Conservation (phyloP, 306 rosid species). For the Oxytropis ochrocephala region DNA sequence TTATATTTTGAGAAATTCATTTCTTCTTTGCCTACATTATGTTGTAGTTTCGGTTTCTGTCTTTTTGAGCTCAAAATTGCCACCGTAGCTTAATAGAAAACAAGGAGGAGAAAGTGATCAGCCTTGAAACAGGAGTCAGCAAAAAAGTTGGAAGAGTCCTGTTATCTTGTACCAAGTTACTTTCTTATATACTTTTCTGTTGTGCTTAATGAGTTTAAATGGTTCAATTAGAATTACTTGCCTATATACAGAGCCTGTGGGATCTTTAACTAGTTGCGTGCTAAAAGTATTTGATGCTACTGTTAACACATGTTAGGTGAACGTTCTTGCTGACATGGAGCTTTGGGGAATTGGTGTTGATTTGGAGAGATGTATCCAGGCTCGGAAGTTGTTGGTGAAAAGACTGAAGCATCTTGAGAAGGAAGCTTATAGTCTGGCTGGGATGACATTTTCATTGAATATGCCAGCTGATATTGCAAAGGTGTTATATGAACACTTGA, state of each 20-base stretch:
- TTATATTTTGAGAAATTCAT: not conserved
- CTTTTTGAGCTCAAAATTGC: not conserved
- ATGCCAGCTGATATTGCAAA: slow-evolving; percentile 89
- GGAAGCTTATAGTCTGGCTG: slow-evolving; percentile 86
- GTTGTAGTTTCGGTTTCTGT: not conserved
- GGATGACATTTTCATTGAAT: slow-evolving; percentile 67
- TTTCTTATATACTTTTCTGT: not conserved
- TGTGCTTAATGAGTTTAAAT: slow-evolving; percentile 3
- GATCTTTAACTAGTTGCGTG: not conserved
- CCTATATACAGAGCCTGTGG: not conserved
- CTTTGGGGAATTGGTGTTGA: slow-evolving; percentile 93
- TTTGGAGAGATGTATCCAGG: slow-evolving; percentile 82
- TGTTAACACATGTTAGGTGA: slow-evolving; percentile 49
- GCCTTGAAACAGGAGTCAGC: not conserved
- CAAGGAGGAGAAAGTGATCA: not conserved
- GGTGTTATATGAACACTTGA: slow-evolving; percentile 71
- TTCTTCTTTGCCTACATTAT: not conserved
- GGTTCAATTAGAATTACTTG: not conserved
- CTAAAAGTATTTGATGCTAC: slow-evolving; percentile 8
- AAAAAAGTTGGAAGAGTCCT: not conserved
- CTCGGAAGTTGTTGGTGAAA: slow-evolving; percentile 70
- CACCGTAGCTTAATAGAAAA: not conserved
- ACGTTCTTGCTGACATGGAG: slow-evolving; percentile 95
- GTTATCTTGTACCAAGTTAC: not conserved
- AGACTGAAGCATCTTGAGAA: slow-evolving; percentile 77